Percentiles rank a stretch among this genome's conserved stretches.
Evolutionary conservation across 1,139 yeast genomes (phyloP).

Genomic region (Yamadazyma jaroonii): DNA sequence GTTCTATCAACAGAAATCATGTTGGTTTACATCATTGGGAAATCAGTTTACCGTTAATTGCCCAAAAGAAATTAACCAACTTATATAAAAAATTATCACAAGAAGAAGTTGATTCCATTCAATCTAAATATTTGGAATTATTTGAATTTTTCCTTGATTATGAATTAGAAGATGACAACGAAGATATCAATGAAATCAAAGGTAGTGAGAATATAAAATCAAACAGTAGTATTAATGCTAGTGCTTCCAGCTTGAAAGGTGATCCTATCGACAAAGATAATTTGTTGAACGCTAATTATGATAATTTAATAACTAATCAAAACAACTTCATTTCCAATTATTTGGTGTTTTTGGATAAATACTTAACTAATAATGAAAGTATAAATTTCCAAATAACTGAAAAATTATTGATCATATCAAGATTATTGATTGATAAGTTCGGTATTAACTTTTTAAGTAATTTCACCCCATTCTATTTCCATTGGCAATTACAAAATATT

Average conservation of each 20-base stretch:
- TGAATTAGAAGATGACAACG: conserved; percentile 22
- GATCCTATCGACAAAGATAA: conserved; percentile 16
- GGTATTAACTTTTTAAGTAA: conserved; percentile 49
- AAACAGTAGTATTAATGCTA: conserved; percentile 3
- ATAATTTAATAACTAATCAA: conserved; percentile 34
- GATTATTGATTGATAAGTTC: conserved; percentile 26
- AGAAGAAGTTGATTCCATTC: conserved; percentile 28
- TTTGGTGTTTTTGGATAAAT: conserved; percentile 32
- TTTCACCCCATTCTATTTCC: conserved; percentile 46
- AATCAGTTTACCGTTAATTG: conserved; percentile 32
- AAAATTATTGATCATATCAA: conserved; percentile 25
- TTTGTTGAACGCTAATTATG: conserved; percentile 33
- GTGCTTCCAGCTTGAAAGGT: conserved; percentile 6
- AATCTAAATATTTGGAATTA: conserved; percentile 30
- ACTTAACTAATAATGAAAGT: conserved; percentile 23
- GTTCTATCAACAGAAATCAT: conserved; percentile 37
- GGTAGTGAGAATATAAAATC: background rate
- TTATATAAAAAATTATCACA: conserved; percentile 17
- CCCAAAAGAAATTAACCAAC: conserved; percentile 19
- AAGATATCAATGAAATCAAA: background rate
- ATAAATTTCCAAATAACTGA: conserved; percentile 21
- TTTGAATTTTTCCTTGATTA: conserved; percentile 32
- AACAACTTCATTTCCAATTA: conserved; percentile 37
- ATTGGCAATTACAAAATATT: conserved; percentile 26
- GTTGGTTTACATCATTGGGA: conserved; percentile 47